phyloP scores from a whole-genome alignment of 345 rosid genomes.

The Viola odorata region DNA sequence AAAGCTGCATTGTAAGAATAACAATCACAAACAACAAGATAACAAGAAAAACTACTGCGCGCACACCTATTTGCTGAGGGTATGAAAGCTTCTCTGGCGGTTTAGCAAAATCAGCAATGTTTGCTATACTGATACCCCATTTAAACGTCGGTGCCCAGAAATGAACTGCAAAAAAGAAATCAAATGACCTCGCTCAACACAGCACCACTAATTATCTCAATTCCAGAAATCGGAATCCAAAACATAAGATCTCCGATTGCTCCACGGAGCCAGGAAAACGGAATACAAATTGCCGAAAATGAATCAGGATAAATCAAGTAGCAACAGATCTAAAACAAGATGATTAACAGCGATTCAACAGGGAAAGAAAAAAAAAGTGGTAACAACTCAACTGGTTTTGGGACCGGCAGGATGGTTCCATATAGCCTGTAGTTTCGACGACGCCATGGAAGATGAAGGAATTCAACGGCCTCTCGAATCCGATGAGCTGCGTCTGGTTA shows the following conservation, averaged over 20 bases:
- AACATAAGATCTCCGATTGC: neutral
- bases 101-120: conserved; percentile 71
- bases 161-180: conserved; percentile 50
- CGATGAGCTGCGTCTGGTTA: no score
- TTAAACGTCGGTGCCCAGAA: conserved; percentile 96
- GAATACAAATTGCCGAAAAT: neutral
- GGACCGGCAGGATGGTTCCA: conserved; percentile 98
- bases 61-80: conserved; percentile 32
- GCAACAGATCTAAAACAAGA: neutral
- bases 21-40: neutral
- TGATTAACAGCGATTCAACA: neutral
- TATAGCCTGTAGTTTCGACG: conserved; percentile 74
- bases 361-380: no score
- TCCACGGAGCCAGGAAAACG: neutral
- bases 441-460: conserved; percentile 40
- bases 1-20: neutral
- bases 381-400: conserved; percentile 50
- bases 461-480: neutral
- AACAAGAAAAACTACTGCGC: no score
- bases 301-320: neutral
- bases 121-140: conserved; percentile 92
- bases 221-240: no score
- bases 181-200: no score
- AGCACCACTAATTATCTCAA: neutral
- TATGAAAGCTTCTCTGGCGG: conserved; percentile 82